These are phyloP conservation scores for Gymnopus androsaceus DNA, from an alignment of 1,284 basidiomycete species.

Conservation along the genomic window DNA sequence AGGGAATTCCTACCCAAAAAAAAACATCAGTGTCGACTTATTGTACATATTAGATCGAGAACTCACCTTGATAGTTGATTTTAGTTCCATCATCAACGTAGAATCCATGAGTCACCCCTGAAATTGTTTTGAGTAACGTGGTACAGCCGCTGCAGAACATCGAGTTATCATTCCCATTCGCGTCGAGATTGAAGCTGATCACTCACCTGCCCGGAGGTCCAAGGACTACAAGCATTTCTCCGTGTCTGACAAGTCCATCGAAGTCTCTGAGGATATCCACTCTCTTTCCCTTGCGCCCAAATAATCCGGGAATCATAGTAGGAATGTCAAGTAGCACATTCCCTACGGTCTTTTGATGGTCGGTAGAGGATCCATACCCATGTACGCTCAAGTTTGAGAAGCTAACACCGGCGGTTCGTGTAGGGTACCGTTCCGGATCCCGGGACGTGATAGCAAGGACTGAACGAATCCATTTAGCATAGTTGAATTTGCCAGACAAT, in stretches of 20 bases:
- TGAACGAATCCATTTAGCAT: slow-evolving; percentile 38
- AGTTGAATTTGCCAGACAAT: slow-evolving; percentile 38
- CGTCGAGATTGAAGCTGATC: background rate
- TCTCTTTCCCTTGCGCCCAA: slow-evolving; percentile 36
- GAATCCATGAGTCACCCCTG: slow-evolving; percentile 52
- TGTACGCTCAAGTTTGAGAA: slow-evolving; percentile 45
- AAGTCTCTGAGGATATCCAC: slow-evolving; percentile 48
- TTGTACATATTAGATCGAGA: no score
- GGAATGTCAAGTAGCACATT: slow-evolving; percentile 39
- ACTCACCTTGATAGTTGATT: slow-evolving; percentile 53
- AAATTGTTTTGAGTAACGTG: slow-evolving; percentile 56
- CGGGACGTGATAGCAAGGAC: slow-evolving; percentile 29
- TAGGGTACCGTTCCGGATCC: slow-evolving; percentile 30
- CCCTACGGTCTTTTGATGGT: slow-evolving; percentile 48
- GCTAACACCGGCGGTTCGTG: slow-evolving; percentile 41
- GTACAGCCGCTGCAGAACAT: slow-evolving; percentile 44
- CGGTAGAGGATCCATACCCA: slow-evolving; percentile 44
- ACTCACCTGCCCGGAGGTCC: slow-evolving; percentile 45
- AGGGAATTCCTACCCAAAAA: slow-evolving; percentile 35
- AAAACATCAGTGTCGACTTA: background rate
- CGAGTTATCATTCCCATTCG: background rate
- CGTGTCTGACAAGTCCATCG: slow-evolving; percentile 31
- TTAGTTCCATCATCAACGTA: slow-evolving; percentile 45
- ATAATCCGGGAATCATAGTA: slow-evolving; percentile 31
- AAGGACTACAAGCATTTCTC: slow-evolving; percentile 58